These are phyloP conservation scores for Cladosporium colombiae DNA, from an alignment of 2,329 filamentous ascomycete genomes.

Conservation along the genomic window DNA sequence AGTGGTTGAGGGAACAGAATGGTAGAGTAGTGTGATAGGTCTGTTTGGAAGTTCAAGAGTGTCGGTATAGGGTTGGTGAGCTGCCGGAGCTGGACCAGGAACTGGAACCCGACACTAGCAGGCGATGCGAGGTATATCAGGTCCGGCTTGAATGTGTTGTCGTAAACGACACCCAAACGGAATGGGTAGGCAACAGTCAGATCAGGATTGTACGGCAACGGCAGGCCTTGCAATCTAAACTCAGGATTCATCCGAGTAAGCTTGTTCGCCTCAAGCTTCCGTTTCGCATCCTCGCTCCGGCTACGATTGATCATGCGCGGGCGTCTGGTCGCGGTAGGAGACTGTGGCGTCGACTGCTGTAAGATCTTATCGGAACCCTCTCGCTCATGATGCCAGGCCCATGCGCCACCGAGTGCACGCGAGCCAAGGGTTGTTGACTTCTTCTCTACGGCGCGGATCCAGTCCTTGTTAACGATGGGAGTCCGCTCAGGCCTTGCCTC, in stretches of 20 bases:
- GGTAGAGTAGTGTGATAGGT: slow-evolving; percentile 67
- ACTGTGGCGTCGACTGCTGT: slow-evolving; percentile 25
- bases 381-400: slow-evolving; percentile 36
- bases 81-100: slow-evolving; percentile 68
- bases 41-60: slow-evolving; percentile 71
- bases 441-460: slow-evolving; percentile 36
- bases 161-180: slow-evolving; percentile 62
- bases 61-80: slow-evolving; percentile 58
- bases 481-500: slow-evolving; percentile 31
- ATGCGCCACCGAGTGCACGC: slow-evolving; percentile 37
- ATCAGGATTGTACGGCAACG: slow-evolving; percentile 70
- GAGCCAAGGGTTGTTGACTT: slow-evolving; percentile 36
- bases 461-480: slow-evolving; percentile 38
- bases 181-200: slow-evolving; percentile 70
- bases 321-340: slow-evolving; percentile 21
- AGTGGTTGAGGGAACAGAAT: slow-evolving; percentile 68
- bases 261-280: slow-evolving; percentile 33
- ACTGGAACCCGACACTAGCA: slow-evolving; percentile 69
- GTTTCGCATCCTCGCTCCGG: slow-evolving; percentile 30
- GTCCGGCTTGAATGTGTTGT: slow-evolving; percentile 64
- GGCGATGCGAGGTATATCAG: slow-evolving; percentile 70
- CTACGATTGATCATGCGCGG: slow-evolving; percentile 34
- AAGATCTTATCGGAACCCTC: slow-evolving; percentile 22
- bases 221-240: slow-evolving; percentile 63
- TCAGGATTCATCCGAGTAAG: slow-evolving; percentile 48